These are phyloP conservation scores for Sordaria brevicollis DNA, from an alignment of 495 filamentous ascomycete species.

Conservation along the genomic window DNA sequence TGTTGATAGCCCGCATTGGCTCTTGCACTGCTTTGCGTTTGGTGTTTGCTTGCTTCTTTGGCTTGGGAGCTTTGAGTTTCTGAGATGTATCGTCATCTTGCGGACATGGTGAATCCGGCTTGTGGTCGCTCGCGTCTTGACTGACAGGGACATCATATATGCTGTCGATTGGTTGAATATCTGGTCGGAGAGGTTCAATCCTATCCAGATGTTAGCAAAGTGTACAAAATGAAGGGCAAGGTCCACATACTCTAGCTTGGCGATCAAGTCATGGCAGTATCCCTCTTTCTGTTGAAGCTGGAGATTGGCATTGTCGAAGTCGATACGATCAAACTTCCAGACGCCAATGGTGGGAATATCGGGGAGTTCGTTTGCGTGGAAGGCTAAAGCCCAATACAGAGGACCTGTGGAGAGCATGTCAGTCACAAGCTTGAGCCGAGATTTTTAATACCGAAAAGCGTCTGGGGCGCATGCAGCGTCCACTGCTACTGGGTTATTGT, in stretches of 20 bases:
- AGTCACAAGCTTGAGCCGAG: not conserved
- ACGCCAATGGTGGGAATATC: conserved; percentile 6
- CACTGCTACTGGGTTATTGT: not conserved
- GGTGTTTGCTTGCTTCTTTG: not conserved
- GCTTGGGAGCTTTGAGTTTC: not conserved
- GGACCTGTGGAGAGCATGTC: not conserved
- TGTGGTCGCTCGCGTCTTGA: not conserved
- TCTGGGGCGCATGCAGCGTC: not conserved
- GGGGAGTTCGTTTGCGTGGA: conserved; percentile 6
- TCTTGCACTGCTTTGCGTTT: not conserved
- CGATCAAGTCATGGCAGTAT: conserved; percentile 4
- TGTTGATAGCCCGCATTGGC: not conserved
- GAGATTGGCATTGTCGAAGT: conserved; percentile 12
- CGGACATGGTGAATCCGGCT: not conserved
- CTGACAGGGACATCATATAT: not conserved
- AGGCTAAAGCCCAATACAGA: conserved; percentile 10
- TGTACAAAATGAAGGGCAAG: not conserved
- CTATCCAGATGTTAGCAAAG: not conserved
- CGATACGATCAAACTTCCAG: conserved; percentile 9
- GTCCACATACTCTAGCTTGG: conserved; percentile 2
- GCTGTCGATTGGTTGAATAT: not conserved
- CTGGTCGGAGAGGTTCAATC: not conserved
- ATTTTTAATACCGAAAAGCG: not conserved
- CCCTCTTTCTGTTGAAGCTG: conserved; percentile 3
- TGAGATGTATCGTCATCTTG: not conserved